These are phyloP conservation scores for Kwoniella newhampshirensis DNA, from an alignment of 768 basidiomycete genomes.

Conservation along the genomic window DNA sequence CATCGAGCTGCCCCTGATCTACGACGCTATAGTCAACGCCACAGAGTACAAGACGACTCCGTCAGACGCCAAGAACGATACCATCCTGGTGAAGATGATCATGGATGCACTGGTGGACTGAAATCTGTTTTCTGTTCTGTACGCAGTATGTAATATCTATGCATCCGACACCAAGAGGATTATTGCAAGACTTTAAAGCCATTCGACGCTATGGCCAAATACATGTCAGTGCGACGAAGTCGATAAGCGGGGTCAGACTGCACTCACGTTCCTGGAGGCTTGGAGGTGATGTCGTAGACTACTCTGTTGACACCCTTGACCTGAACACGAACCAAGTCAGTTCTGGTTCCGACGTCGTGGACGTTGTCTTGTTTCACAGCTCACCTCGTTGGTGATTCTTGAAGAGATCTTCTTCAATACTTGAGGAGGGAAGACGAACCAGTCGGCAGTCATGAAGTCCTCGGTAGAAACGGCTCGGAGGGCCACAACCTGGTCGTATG, in stretches of 20 bases:
- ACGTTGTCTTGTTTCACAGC: not conserved
- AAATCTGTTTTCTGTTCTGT: not conserved
- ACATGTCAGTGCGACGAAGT: not conserved
- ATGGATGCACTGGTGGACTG: slow-evolving; percentile 39
- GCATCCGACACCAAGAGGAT: slow-evolving; percentile 14
- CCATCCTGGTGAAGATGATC: slow-evolving; percentile 40
- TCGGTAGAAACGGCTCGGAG: slow-evolving; percentile 95
- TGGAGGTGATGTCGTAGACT: slow-evolving; percentile 88
- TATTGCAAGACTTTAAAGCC: slow-evolving; percentile 25
- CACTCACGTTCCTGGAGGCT: slow-evolving; percentile 74
- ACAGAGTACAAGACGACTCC: slow-evolving; percentile 38
- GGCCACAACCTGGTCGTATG: slow-evolving; percentile 96
- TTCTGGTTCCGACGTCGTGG: not conserved
- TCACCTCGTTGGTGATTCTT: slow-evolving; percentile 94
- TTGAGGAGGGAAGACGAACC: slow-evolving; percentile 95
- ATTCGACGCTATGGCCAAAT: slow-evolving; percentile 28
- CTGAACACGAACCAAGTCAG: not conserved
- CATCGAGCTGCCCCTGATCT: slow-evolving; percentile 36
- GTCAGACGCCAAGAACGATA: slow-evolving; percentile 42
- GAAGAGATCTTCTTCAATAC: slow-evolving; percentile 88
- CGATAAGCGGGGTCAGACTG: not conserved
- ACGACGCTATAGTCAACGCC: slow-evolving; percentile 31
- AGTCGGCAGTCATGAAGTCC: slow-evolving; percentile 99
- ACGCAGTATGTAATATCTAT: slow-evolving; percentile 12
- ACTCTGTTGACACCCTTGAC: slow-evolving; percentile 87